Conservation (phyloP, 2,329 filamentous ascomycete species). For the Penicillium sp. region DNA sequence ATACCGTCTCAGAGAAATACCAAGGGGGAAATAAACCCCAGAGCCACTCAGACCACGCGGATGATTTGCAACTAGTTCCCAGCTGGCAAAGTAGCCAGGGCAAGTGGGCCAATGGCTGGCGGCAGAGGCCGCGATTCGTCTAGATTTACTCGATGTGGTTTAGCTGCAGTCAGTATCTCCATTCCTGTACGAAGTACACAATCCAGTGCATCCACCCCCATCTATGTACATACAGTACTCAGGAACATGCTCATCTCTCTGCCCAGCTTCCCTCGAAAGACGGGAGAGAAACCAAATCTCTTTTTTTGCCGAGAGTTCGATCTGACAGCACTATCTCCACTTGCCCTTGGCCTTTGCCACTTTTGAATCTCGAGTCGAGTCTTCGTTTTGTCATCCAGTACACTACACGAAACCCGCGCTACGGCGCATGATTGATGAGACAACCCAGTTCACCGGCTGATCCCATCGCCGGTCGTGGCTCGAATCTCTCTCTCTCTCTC, state of each 20-base stretch:
- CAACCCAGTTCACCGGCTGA: background rate
- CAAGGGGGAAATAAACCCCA: background rate
- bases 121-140: constrained; percentile 6
- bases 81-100: constrained; percentile 7
- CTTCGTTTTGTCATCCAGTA: too few species aligned
- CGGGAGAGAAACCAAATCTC: background rate
- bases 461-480: background rate
- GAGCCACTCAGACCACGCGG: constrained; percentile 4
- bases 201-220: too few species aligned
- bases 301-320: constrained; percentile 7
- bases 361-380: too few species aligned
- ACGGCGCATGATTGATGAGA: background rate
- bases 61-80: constrained; percentile 18
- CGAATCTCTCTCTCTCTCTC: too few species aligned
- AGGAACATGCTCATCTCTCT: too few species aligned
- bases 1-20: background rate
- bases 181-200: too few species aligned
- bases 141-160: constrained; percentile 12
- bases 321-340: constrained; percentile 4
- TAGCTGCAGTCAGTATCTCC: too few species aligned
- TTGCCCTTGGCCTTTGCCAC: too few species aligned
- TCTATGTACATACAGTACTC: background rate
- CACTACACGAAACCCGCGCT: background rate
- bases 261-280: background rate
- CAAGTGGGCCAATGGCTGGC: constrained; percentile 8